Conservation (phyloP, 2,329 filamentous ascomycete genomes). For the Podosphaera aphanis region DNA sequence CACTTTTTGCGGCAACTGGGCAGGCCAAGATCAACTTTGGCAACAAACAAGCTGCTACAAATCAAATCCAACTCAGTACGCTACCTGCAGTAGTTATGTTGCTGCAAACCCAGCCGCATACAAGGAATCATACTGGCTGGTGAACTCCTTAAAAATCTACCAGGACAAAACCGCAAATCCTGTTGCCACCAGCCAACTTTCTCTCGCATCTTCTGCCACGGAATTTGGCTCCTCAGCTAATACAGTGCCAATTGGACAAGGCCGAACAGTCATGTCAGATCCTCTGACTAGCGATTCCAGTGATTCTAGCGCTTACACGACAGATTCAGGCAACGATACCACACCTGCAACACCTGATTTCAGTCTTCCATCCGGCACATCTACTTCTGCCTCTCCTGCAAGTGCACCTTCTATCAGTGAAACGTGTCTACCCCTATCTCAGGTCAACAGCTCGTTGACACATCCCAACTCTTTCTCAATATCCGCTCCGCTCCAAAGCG, state of each 20-base stretch:
- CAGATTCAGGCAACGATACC: background rate
- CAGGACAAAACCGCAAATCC: background rate
- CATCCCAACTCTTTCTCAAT: background rate
- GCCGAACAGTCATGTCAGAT: background rate
- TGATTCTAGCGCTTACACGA: background rate
- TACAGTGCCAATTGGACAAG: background rate
- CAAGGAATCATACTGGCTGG: constrained; percentile 10
- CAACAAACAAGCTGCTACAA: constrained; percentile 19
- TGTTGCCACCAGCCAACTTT: background rate
- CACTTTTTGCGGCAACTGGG: constrained; percentile 53
- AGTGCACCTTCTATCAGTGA: background rate
- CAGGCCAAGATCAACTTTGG: constrained; percentile 28
- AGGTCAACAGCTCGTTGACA: background rate
- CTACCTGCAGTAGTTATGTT: constrained; percentile 11
- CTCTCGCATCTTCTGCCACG: background rate
- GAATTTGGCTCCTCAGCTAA: background rate
- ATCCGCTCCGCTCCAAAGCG: background rate
- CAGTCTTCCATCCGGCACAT: background rate
- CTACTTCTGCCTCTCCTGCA: background rate
- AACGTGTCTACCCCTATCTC: background rate
- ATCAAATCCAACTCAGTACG: constrained; percentile 23
- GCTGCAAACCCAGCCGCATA: constrained; percentile 10
- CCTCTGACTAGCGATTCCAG: background rate
- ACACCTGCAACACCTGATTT: background rate
- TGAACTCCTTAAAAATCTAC: constrained; percentile 13